Base-by-base conservation (phyloP, 73 alveolate species). In the Paramecium sexaurelia region DNA sequence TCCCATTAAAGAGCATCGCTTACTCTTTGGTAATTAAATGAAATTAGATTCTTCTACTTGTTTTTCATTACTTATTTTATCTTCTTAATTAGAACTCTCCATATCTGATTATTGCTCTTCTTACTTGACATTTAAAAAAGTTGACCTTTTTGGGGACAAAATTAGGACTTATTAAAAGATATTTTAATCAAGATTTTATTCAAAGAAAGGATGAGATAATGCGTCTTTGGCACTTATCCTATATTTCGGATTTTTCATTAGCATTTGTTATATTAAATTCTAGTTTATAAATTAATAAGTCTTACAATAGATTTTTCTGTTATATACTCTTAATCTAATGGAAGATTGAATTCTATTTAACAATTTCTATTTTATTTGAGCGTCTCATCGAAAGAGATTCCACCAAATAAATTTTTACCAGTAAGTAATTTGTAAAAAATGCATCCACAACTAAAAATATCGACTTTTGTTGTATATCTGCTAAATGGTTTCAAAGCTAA, bases 391-490 rank as follows among this genome's bases (percentile, higher is more conserved):
- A 85, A 66, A 67, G 73, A 39, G 24, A 20, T 22, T 36, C 83
- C 82, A 41, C 89, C 93, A 92, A 92, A 92, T 55, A 92, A 71
- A 22, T 37, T 40, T 45, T 85, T 67, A 32, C 95, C 95, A 24
- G 95, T 85, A 15, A 92, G 55, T 83, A 87, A 47, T 69, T 35
- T 55, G 87, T 92, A 83, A 67, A 92, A 84, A 41, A 92, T 84
- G 39, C 91, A 61, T 5, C 95, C 95, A 19, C 57, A 36, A 68
- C 93, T 84, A 82, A 82, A 88, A 3, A 88, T 32, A 88, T 88
- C 94, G 22, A 85, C 89, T 40, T 88, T 86, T 55, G 93, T 41
- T 36, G 41, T 78, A 22, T 78, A 78, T 78, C 40, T 78, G 9
- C 35, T 37, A 55, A 1, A 15, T 11, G 83, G 85, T 61, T 91